A percentile compares a stretch with the other conserved stretches of the same genome.
Conservation (phyloP, 106 monocot genomes). For the Dioscorea dumetorum region DNA sequence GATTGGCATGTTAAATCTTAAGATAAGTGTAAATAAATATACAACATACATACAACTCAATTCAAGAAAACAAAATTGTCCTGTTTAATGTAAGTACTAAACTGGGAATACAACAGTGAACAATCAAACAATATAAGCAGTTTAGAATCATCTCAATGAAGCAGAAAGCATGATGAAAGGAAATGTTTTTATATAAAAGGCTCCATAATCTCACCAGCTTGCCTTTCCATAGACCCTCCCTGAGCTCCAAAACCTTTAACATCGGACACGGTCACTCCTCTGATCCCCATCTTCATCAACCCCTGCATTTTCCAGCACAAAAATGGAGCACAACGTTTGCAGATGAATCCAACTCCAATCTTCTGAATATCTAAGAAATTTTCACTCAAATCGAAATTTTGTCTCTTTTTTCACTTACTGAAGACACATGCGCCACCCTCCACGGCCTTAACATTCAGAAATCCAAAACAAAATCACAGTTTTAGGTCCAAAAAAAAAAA, state of each 20-base stretch:
- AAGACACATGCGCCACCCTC: constrained; percentile 74
- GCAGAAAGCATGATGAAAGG: too few relatives aligned
- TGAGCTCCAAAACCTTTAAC: constrained; percentile 84
- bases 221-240: constrained; percentile 71
- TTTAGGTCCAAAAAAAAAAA: too few relatives aligned
- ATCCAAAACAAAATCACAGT: background rate
- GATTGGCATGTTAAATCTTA: too few relatives aligned
- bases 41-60: too few relatives aligned
- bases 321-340: background rate
- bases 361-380: background rate
- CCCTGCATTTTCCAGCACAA: constrained; percentile 25
- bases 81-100: too few relatives aligned
- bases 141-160: too few relatives aligned
- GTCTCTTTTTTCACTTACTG: constrained; percentile 31
- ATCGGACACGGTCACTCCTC: constrained; percentile 89
- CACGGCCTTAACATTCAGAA: constrained; percentile 46
- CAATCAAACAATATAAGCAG: too few relatives aligned
- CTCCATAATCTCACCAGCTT: constrained; percentile 37
- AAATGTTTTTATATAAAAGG: too few relatives aligned
- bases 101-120: too few relatives aligned
- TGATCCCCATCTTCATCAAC: constrained; percentile 73
- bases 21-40: too few relatives aligned
- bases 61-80: too few relatives aligned
- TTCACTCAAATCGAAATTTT: too few relatives aligned
- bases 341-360: background rate